phyloP scores from a whole-genome alignment of 345 rosid genomes.

The Lagerstroemia speciosa region DNA sequence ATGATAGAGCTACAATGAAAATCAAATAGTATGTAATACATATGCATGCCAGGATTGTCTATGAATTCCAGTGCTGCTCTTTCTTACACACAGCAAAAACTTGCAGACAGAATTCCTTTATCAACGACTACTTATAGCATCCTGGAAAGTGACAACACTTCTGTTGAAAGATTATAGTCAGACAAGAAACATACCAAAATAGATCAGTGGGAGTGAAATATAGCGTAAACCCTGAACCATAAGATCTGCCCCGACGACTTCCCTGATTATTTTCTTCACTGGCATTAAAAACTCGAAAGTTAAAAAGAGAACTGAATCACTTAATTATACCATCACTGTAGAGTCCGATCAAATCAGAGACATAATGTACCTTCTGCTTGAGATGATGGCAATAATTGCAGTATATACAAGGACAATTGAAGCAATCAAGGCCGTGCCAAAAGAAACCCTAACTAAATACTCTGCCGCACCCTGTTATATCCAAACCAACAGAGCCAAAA shows the following conservation, averaged over 20 bases:
- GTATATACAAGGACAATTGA: constrained; percentile 87
- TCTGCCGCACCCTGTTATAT: constrained; percentile 62
- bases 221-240: constrained; percentile 60
- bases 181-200: constrained; percentile 49
- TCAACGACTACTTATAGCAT: background rate
- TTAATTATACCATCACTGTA: background rate
- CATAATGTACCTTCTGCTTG: constrained; percentile 69
- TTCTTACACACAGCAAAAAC: too few species aligned
- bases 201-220: constrained; percentile 62
- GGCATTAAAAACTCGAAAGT: constrained; percentile 19
- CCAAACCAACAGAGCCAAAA: background rate
- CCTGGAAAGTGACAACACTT: background rate
- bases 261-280: constrained; percentile 86
- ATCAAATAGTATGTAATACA: too few species aligned
- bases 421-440: constrained; percentile 89
- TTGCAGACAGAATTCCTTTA: background rate
- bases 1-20: too few species aligned
- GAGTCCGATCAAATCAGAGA: constrained; percentile 3
- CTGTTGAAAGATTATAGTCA: background rate
- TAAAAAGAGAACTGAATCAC: background rate
- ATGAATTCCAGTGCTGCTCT: too few species aligned
- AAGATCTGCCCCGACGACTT: constrained; percentile 78
- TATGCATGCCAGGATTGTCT: too few species aligned
- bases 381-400: constrained; percentile 62
- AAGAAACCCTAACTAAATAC: constrained; percentile 70